Percentiles rank a stretch among this genome's conserved stretches.
These are phyloP conservation scores for Posidonia australis DNA, from an alignment of 106 monocot genomes.

Conservation along the genomic window DNA sequence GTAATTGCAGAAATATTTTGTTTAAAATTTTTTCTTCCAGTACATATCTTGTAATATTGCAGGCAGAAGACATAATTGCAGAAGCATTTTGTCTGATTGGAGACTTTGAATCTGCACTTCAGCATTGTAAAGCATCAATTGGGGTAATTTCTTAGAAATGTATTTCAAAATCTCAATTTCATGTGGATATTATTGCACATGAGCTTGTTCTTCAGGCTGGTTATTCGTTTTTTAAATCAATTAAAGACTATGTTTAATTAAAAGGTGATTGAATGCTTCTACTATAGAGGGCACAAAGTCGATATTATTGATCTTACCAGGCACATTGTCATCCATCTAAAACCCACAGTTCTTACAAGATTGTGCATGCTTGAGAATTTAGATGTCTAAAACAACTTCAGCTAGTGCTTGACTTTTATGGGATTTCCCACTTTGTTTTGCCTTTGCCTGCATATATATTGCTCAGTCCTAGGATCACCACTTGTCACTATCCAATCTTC, in stretches of 20 bases:
- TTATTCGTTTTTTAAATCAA: neutral
- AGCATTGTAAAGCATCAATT: conserved; percentile 20
- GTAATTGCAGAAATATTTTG: neutral
- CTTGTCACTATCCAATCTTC: too few species aligned
- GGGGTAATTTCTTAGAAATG: neutral
- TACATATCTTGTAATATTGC: neutral
- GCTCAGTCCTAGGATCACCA: too few species aligned
- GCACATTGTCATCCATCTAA: too few species aligned
- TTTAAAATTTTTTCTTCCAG: neutral
- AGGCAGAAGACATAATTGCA: conserved; percentile 23
- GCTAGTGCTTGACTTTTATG: too few species aligned
- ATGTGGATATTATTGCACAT: neutral
- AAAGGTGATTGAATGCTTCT: neutral
- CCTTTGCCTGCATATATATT: too few species aligned
- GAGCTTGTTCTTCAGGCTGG: neutral
- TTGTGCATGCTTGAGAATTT: too few species aligned
- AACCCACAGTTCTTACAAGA: too few species aligned
- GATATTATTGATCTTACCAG: neutral
- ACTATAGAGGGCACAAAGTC: neutral
- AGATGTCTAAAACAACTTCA: too few species aligned
- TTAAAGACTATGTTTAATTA: neutral
- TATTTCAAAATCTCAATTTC: neutral
- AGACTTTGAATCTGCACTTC: conserved; percentile 16
- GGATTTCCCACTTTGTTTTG: too few species aligned
- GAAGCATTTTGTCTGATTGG: conserved; percentile 16